These are phyloP conservation scores for Coemansia reversa DNA, from an alignment of 192 early-diverging fungal species.

Conservation along the genomic window DNA sequence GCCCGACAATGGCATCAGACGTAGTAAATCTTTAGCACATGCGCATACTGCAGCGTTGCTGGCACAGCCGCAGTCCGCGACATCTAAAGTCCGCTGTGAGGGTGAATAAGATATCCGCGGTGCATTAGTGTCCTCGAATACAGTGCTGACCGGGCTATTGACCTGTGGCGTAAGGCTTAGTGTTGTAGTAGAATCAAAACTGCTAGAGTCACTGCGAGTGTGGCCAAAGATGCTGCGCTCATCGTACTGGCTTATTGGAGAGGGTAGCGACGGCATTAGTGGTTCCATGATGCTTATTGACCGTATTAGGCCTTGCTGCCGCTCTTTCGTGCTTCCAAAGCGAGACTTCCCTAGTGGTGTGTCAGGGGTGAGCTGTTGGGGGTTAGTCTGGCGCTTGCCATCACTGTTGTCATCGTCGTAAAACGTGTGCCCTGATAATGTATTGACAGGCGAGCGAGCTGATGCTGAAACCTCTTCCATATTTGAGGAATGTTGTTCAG, in stretches of 20 bases:
- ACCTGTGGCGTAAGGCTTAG: background rate
- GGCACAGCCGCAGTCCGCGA: conserved; percentile 9
- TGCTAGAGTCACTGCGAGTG: conserved; percentile 7
- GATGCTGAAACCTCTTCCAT: conserved; percentile 6
- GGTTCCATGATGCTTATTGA: background rate
- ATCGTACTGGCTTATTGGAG: background rate
- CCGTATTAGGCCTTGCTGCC: background rate
- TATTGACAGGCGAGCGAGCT: conserved; percentile 8
- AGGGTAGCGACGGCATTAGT: background rate
- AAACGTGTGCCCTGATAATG: background rate
- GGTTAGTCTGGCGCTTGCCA: background rate
- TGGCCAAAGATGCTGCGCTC: background rate
- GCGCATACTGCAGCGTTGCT: conserved; percentile 6
- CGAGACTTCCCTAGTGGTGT: background rate
- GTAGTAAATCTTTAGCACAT: conserved; percentile 11
- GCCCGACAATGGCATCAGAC: conserved; percentile 1
- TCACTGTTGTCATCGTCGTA: background rate
- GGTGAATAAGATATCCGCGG: conserved; percentile 23
- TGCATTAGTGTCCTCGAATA: background rate
- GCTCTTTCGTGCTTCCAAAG: background rate
- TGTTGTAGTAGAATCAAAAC: conserved; percentile 25
- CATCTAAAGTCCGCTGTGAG: conserved; percentile 28
- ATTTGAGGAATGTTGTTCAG: conserved; percentile 3
- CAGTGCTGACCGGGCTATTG: conserved; percentile 4
- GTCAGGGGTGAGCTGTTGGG: background rate